Evolutionary conservation across 2,329 filamentous ascomycete genomes (phyloP), one percentile per base, ranked within the genome.

Genomic region (Reticulascus tulasneorum): DNA sequence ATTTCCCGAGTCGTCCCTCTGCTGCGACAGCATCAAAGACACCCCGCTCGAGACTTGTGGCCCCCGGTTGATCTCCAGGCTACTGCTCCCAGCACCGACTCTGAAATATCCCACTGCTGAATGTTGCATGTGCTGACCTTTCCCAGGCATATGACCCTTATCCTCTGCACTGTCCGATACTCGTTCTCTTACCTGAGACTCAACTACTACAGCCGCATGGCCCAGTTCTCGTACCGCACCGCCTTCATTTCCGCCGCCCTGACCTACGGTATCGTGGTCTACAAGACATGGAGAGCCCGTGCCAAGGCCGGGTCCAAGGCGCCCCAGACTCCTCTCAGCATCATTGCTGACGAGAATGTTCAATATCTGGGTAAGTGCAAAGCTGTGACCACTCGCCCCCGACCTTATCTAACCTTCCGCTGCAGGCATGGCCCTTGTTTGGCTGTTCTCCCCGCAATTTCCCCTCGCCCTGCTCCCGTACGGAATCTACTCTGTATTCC

Each of bases 221-320:
- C 91, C 30, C 74, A 78, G 49, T 82, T 93, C 62, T 84, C 84
- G 38, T 98, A 98, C 71, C 90, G 93, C 54, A 78, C 84, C 36
- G 86, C 90, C 39, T 98, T 98, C 62, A 50, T 96, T 51, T 83
- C 90, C 4, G 93, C 93, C 6, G 88, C 89, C 30, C 79, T 81
- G 32, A 97, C 93, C 9, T 98, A 98, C 64, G 91, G 93, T 48
- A 97, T 98, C 49, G 93, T 98, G 32, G 91, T 98, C 45, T 97
- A 95, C 76, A 98, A 98, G 79, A 90, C 88, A 40, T 87, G 90
- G 71, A 82, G 90, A 49, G 87, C 90, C 51, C 84, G 88, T 49
- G 76, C 85, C 52, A 85, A 87, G 75, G 73, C 81, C 32, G 82
- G 84, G 47, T 79, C 71, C 44, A 80, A 70, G 59, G 63, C 80